Evolutionary conservation across 1,284 basidiomycete species (phyloP), one percentile per base, ranked within the genome.

Genomic region (Athelia sp.): DNA sequence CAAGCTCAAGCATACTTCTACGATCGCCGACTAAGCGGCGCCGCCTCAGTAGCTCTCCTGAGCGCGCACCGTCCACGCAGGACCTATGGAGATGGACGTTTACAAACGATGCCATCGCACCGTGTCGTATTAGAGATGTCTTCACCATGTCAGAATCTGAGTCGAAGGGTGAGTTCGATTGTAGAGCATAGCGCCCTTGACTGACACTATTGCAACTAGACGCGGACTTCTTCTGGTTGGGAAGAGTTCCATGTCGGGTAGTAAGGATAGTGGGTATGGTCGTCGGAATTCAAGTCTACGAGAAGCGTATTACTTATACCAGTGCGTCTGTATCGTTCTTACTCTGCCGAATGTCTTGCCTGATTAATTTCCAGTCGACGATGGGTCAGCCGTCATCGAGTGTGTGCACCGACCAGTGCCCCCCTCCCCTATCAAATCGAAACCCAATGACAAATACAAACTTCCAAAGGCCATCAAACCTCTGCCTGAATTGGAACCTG

Each of bases 321-420:
- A 57, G 85, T 84, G 48, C 54, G 72, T 61, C 18, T 47, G 51
- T 1, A 23, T 38, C 18, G 1, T n/a, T 49, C 35, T 43, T 32
- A 13, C 36, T 43, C 50, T 45, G 22, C 34, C 29, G 15, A 46
- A 48, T 26, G 17, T 35, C 11, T 21, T 43, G 43, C 51, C 32
- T 34, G 32, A n/a, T 53, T 42, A 54, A 43, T 35, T 35, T 47
- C 24, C 52, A 84, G 84, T 90, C 50, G 87, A 90, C 58, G 87
- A 90, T 58, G 84, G 85, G 4, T 84, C 84, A 0, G 77, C 69
- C 19, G 79, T 84, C 2, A 73, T 89, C 24, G 84, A 89, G 43
- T 89, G 86, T 54, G 58, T 71, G 2, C 70, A 78, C 54, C 67
- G 66, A 3, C 70, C 73, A 51, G 54, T 59, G 17, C 55, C 51